These are phyloP conservation scores for Huntiella decipiens DNA, from an alignment of 2,329 filamentous ascomycete genomes.

Conservation along the genomic window DNA sequence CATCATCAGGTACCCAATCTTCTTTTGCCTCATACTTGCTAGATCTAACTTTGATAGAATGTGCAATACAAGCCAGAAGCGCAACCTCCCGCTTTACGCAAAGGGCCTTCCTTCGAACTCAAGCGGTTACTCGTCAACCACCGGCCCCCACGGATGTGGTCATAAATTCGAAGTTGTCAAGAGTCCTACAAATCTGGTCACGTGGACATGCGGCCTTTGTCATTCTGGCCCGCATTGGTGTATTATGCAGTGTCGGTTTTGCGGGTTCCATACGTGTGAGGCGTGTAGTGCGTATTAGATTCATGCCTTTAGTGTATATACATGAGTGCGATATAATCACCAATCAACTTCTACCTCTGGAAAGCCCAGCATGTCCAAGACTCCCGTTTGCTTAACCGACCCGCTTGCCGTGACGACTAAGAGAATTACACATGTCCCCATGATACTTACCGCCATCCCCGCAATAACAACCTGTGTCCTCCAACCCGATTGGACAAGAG, in stretches of 20 bases:
- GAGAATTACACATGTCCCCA: conserved; percentile 46
- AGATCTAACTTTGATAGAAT: neutral
- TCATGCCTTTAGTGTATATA: neutral
- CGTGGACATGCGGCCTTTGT: conserved; percentile 48
- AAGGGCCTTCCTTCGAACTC: neutral
- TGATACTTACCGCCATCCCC: conserved; percentile 40
- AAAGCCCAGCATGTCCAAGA: neutral
- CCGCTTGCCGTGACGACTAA: conserved; percentile 20
- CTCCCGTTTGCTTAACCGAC: neutral
- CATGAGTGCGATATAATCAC: neutral
- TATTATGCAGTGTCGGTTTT: conserved; percentile 51
- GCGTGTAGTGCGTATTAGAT: conserved; percentile 22
- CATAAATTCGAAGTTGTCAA: conserved; percentile 49
- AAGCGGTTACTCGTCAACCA: conserved; percentile 2
- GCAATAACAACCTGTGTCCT: conserved; percentile 63
- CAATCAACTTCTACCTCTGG: neutral
- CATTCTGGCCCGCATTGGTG: conserved; percentile 46
- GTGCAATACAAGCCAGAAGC: neutral
- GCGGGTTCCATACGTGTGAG: conserved; percentile 46
- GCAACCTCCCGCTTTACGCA: neutral
- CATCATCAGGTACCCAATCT: no score
- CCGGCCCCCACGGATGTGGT: conserved; percentile 25
- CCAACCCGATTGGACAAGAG: conserved; percentile 84
- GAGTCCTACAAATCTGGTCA: conserved; percentile 43
- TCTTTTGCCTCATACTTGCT: no score